Conservation (phyloP, 768 basidiomycete genomes). For the Tremella fuciformis region DNA sequence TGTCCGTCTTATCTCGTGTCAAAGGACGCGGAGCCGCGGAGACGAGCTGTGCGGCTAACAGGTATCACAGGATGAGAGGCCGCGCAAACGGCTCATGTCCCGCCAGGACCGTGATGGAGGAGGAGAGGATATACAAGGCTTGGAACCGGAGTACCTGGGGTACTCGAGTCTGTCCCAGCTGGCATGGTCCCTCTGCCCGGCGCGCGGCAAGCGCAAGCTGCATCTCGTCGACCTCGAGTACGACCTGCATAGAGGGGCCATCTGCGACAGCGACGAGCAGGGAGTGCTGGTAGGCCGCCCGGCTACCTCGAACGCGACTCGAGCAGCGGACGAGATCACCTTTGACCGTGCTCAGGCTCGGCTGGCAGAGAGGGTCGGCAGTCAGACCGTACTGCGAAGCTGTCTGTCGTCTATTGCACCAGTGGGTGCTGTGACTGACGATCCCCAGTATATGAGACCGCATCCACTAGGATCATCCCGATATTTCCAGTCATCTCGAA, state of each 20-base stretch:
- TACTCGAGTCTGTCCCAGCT: constrained; percentile 4
- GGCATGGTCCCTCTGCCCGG: background rate
- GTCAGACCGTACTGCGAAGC: background rate
- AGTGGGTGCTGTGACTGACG: background rate
- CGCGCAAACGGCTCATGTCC: background rate
- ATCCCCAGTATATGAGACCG: constrained; percentile 21
- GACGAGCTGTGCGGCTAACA: background rate
- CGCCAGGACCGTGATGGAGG: background rate
- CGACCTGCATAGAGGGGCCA: background rate
- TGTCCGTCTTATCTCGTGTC: background rate
- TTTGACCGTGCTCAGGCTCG: constrained; percentile 1
- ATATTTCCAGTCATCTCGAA: constrained; percentile 27
- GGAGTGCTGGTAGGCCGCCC: constrained; percentile 1
- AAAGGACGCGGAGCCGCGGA: background rate
- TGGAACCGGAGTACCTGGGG: constrained; percentile 9
- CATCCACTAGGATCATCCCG: constrained; percentile 20
- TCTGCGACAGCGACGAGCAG: background rate
- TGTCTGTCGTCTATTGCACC: background rate
- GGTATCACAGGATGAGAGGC: constrained; percentile 1
- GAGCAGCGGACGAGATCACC: background rate
- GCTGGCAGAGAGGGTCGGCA: constrained; percentile 6
- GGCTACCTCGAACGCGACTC: background rate
- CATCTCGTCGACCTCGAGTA: constrained; percentile 1
- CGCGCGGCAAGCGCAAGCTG: background rate
- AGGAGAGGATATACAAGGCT: constrained; percentile 4